These are phyloP conservation scores for Entamoeba invadens DNA, from an alignment of 208 protist genomes.

Conservation along the genomic window DNA sequence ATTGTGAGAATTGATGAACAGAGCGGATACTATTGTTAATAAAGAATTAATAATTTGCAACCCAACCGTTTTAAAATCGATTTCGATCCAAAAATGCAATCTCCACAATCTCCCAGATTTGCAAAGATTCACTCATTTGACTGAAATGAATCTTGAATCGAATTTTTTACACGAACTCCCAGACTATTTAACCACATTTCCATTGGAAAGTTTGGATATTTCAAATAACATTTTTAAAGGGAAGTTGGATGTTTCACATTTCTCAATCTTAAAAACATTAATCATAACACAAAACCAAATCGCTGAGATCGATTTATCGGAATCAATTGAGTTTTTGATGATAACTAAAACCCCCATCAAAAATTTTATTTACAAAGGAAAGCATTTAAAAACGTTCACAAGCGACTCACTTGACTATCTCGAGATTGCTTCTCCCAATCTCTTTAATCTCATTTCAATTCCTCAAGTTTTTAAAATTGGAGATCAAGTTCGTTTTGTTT, in stretches of 20 bases:
- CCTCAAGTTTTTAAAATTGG: too few relatives aligned
- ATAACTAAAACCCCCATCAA: neutral
- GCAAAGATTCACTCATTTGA: too few relatives aligned
- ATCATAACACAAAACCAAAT: neutral
- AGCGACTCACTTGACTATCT: neutral
- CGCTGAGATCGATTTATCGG: neutral
- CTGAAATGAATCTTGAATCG: too few relatives aligned
- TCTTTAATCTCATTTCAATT: neutral
- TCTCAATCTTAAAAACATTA: neutral
- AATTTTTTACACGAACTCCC: too few relatives aligned
- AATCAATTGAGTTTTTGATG: neutral
- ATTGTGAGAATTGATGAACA: too few relatives aligned
- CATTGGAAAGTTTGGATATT: neutral
- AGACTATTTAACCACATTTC: neutral
- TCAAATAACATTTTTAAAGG: neutral
- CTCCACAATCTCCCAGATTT: too few relatives aligned
- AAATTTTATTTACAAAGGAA: neutral
- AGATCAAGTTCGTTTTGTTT: too few relatives aligned
- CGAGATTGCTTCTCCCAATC: neutral
- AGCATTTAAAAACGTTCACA: neutral
- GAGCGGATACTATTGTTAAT: too few relatives aligned
- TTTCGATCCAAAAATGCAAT: too few relatives aligned
- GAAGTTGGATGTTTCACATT: neutral
- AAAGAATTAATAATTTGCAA: too few relatives aligned
- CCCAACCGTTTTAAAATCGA: too few relatives aligned